Percentiles rank a stretch among this genome's conserved stretches.
These are phyloP conservation scores for Kwoniella sp. DNA, from an alignment of 768 basidiomycete species.

Conservation along the genomic window DNA sequence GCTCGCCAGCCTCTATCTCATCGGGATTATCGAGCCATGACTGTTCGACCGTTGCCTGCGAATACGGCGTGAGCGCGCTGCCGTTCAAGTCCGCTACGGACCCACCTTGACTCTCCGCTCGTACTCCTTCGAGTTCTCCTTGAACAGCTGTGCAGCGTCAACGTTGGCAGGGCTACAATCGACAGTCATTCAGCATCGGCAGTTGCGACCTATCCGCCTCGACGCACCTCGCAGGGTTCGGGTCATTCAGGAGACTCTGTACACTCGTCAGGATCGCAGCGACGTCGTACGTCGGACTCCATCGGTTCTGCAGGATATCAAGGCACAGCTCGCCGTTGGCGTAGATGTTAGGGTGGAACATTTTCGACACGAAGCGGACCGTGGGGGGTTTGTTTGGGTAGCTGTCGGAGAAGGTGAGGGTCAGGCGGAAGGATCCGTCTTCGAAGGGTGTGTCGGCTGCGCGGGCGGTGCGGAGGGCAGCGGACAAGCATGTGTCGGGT, in stretches of 20 bases:
- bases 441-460: constrained; percentile 97
- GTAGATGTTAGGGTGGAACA: constrained; percentile 99
- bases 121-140: constrained; percentile 99
- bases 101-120: constrained; percentile 73
- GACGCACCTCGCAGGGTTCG: constrained; percentile 75
- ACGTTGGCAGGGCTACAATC: constrained; percentile 94
- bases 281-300: constrained; percentile 98
- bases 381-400: constrained; percentile 98
- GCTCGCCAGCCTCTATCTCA: constrained; percentile 22
- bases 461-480: too few species aligned
- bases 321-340: constrained; percentile 96
- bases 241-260: constrained; percentile 91
- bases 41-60: constrained; percentile 70
- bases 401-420: constrained; percentile 91
- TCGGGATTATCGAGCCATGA: constrained; percentile 72
- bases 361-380: constrained; percentile 88
- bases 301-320: constrained; percentile 96
- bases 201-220: too few species aligned
- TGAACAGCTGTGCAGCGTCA: constrained; percentile 91
- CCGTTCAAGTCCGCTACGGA: not conserved
- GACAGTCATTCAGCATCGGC: too few species aligned
- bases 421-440: constrained; percentile 96
- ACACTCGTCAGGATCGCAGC: constrained; percentile 96
- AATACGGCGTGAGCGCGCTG: not conserved
- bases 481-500: too few species aligned